phyloP scores from a whole-genome alignment of 306 rosid genomes.

The Corylus heterophylla region DNA sequence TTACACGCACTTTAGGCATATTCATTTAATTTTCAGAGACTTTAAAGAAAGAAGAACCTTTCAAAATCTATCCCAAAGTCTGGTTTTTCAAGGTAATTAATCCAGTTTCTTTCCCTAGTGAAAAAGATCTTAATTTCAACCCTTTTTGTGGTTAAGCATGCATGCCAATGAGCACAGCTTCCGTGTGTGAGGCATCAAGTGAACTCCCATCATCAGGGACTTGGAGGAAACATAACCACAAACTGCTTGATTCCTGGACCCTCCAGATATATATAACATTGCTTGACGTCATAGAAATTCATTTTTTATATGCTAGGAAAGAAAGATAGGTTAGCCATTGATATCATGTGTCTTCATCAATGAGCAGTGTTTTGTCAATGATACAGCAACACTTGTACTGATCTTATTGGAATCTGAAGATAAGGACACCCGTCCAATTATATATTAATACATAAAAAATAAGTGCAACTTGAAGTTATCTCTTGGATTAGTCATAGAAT shows the following conservation, averaged over 20 bases:
- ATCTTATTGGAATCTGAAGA: not conserved
- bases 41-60: no score
- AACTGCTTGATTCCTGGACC: not conserved
- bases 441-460: not conserved
- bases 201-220: not conserved
- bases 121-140: not conserved
- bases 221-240: not conserved
- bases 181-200: not conserved
- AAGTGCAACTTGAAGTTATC: not conserved
- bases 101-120: not conserved
- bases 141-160: not conserved
- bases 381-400: not conserved
- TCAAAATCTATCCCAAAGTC: not conserved
- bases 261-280: not conserved
- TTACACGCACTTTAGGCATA: not conserved
- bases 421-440: constrained; percentile 7
- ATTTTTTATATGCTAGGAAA: not conserved
- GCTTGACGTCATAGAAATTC: not conserved
- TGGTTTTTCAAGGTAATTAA: not conserved
- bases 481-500: not conserved
- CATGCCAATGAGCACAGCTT: not conserved
- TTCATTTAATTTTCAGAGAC: no score
- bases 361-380: not conserved
- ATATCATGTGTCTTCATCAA: constrained; percentile 2
- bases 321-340: constrained; percentile 16